Evolutionary conservation across 2,329 filamentous ascomycete genomes (phyloP).

Genomic region (Nigrograna mackinnonii): DNA sequence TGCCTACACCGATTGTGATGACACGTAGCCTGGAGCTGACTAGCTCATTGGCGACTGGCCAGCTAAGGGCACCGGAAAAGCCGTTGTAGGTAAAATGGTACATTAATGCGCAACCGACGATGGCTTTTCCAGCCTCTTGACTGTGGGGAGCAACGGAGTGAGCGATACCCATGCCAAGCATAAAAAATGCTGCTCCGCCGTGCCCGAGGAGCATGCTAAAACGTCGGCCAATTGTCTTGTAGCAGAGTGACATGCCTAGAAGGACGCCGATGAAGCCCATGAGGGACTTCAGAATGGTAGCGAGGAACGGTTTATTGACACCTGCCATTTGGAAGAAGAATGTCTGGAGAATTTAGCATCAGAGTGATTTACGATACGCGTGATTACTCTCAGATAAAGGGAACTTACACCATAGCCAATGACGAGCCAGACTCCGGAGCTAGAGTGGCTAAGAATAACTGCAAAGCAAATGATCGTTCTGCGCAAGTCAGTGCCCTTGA

Average conservation of each 20-base stretch:
- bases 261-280: slow-evolving; percentile 51
- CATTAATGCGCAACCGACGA: slow-evolving; percentile 6
- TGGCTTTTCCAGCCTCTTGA: slow-evolving; percentile 7
- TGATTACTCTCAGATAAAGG: too few species aligned
- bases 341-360: too few species aligned
- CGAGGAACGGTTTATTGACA: slow-evolving; percentile 7
- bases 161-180: slow-evolving; percentile 13
- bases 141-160: slow-evolving; percentile 1
- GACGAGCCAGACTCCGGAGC: slow-evolving; percentile 51
- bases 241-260: slow-evolving; percentile 41
- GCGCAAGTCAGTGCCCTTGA: slow-evolving; percentile 47
- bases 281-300: slow-evolving; percentile 22
- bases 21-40: slow-evolving; percentile 27
- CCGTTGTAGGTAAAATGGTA: slow-evolving; percentile 32
- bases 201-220: slow-evolving; percentile 9
- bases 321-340: slow-evolving; percentile 12
- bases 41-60: slow-evolving; percentile 25
- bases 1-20: slow-evolving; percentile 22
- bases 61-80: slow-evolving; percentile 28
- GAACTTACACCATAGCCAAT: slow-evolving; percentile 56
- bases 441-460: slow-evolving; percentile 49
- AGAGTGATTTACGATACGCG: too few species aligned
- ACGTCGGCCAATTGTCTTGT: slow-evolving; percentile 8
- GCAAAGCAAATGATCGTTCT: slow-evolving; percentile 53
- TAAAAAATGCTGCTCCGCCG: slow-evolving; percentile 5